These are phyloP conservation scores for Hypoxylon intermedium DNA, from an alignment of 495 filamentous ascomycete genomes.

Conservation along the genomic window DNA sequence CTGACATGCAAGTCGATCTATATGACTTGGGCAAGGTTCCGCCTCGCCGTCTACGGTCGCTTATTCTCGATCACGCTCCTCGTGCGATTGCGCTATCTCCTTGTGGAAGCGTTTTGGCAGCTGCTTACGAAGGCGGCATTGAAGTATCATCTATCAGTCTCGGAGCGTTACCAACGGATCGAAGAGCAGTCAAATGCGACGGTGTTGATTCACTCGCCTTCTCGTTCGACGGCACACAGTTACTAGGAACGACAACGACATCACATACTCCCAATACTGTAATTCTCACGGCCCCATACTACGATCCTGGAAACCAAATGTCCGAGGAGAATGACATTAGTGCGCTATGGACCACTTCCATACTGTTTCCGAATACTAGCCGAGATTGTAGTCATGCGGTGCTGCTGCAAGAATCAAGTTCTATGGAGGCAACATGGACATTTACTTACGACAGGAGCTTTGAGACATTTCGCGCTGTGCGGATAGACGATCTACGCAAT, in stretches of 20 bases:
- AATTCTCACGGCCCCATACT: constrained; percentile 81
- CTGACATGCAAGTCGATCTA: constrained; percentile 80
- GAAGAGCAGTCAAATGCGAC: constrained; percentile 82
- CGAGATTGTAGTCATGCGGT: constrained; percentile 79
- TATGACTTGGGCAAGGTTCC: constrained; percentile 71
- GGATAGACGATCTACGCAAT: constrained; percentile 74
- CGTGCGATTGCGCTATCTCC: constrained; percentile 81
- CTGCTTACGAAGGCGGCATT: constrained; percentile 86
- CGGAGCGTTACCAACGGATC: constrained; percentile 67
- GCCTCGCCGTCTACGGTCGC: constrained; percentile 69
- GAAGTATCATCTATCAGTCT: constrained; percentile 80
- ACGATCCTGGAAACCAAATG: constrained; percentile 63
- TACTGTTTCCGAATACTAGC: constrained; percentile 81
- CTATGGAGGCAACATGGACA: constrained; percentile 77
- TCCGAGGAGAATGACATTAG: constrained; percentile 70
- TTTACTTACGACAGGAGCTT: constrained; percentile 80
- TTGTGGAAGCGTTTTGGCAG: constrained; percentile 78
- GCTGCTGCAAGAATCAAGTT: constrained; percentile 70
- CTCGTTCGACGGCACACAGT: constrained; percentile 80
- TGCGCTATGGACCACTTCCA: constrained; percentile 87
- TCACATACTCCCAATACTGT: constrained; percentile 71
- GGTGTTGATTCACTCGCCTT: constrained; percentile 80
- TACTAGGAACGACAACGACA: constrained; percentile 79
- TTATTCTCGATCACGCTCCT: constrained; percentile 77
- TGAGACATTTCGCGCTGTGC: constrained; percentile 78